A percentile compares a stretch with the other conserved stretches of the same genome.
Conservation (phyloP, 495 filamentous ascomycete species). For the Terfezia claveryi region DNA sequence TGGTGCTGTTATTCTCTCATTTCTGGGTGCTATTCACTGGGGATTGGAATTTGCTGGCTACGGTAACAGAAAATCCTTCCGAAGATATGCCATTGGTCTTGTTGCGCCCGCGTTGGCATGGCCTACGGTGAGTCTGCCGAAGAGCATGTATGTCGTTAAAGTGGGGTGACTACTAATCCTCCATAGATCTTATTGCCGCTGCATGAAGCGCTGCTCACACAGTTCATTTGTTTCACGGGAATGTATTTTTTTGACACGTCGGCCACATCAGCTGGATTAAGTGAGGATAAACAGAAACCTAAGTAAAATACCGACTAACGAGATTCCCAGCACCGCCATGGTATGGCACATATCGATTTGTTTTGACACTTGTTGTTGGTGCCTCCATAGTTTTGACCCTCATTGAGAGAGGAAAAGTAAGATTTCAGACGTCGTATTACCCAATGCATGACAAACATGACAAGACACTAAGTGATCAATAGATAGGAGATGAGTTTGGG, state of each 20-base stretch:
- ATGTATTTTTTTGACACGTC: conserved; percentile 77
- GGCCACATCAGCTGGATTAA: conserved; percentile 46
- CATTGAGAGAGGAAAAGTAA: conserved; percentile 35
- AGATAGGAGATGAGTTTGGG: no score
- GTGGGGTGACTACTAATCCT: not conserved
- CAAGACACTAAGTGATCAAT: not conserved
- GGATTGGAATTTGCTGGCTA: conserved; percentile 58
- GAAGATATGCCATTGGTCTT: conserved; percentile 65
- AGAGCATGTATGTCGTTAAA: not conserved
- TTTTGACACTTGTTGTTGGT: conserved; percentile 85
- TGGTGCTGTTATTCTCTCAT: conserved; percentile 63
- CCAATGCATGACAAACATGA: not conserved
- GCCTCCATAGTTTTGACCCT: conserved; percentile 66
- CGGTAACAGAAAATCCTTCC: conserved; percentile 49
- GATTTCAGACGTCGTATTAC: not conserved
- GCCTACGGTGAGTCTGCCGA: conserved; percentile 37
- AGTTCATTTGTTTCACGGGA: conserved; percentile 72
- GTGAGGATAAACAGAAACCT: not conserved
- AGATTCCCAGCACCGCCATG: conserved; percentile 39
- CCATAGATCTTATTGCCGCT: conserved; percentile 46
- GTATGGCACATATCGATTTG: conserved; percentile 88
- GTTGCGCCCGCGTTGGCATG: conserved; percentile 68
- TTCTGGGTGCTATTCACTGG: conserved; percentile 94
- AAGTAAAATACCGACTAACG: not conserved
- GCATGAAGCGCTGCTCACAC: conserved; percentile 70